These are phyloP conservation scores for Candida tetrigidarum DNA, from an alignment of 1,139 yeast species.

Conservation along the genomic window DNA sequence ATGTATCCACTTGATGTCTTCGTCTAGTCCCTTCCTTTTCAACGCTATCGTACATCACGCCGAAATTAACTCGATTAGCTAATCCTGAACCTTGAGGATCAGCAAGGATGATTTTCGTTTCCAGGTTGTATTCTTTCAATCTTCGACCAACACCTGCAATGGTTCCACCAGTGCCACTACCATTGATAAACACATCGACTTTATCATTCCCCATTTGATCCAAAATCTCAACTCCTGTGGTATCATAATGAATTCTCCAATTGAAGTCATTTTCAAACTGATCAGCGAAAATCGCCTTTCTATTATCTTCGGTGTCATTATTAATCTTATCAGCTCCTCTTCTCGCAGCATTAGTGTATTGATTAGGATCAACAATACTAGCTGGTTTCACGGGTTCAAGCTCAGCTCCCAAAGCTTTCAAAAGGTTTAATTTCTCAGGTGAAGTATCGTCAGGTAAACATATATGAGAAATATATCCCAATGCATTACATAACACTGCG, in stretches of 20 bases:
- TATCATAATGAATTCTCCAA: constrained; percentile 80
- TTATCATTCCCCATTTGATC: constrained; percentile 56
- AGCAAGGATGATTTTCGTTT: constrained; percentile 62
- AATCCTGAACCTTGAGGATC: constrained; percentile 98
- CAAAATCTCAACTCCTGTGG: constrained; percentile 93
- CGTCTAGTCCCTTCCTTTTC: constrained; percentile 94
- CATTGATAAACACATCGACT: constrained; percentile 81
- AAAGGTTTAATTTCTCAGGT: constrained; percentile 72
- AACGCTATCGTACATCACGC: constrained; percentile 90
- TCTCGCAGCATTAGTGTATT: constrained; percentile 89
- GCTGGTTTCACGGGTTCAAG: constrained; percentile 95
- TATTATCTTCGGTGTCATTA: constrained; percentile 35
- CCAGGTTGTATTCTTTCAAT: constrained; percentile 54
- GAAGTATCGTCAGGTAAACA: constrained; percentile 97
- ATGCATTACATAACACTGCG: constrained; percentile 83
- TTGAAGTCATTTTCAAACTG: constrained; percentile 94
- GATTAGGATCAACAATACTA: constrained; percentile 90
- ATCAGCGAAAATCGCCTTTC: constrained; percentile 83
- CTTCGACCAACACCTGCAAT: constrained; percentile 84
- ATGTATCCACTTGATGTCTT: constrained; percentile 94
- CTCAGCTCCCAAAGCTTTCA: constrained; percentile 77
- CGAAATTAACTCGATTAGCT: constrained; percentile 79
- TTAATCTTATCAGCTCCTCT: constrained; percentile 61
- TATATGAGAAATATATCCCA: constrained; percentile 89
- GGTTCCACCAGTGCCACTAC: constrained; percentile 78